Evolutionary conservation across 2,329 filamentous ascomycete species (phyloP).

Genomic region (Ascocoryne sarcoides): DNA sequence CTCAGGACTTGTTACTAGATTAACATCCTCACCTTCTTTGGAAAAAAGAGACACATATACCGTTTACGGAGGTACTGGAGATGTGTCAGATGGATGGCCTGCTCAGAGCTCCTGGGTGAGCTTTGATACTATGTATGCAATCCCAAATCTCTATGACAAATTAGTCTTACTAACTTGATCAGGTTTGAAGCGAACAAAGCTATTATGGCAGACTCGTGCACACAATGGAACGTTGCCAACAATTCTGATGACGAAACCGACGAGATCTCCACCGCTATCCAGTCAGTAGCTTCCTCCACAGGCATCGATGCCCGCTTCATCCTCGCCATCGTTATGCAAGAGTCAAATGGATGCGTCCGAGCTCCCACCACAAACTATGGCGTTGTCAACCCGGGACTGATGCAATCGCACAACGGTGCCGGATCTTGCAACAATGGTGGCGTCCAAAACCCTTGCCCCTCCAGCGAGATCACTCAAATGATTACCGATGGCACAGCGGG

Average conservation of each 20-base stretch:
- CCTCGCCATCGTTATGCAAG: slow-evolving; percentile 29
- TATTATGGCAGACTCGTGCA: neutral
- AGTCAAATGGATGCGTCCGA: slow-evolving; percentile 23
- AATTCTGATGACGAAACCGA: slow-evolving; percentile 7
- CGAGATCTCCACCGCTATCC: slow-evolving; percentile 9
- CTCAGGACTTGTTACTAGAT: too few species aligned
- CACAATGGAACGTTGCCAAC: neutral
- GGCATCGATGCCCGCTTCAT: slow-evolving; percentile 27
- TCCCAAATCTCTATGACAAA: too few species aligned
- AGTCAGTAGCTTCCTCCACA: slow-evolving; percentile 6
- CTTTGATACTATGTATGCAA: neutral
- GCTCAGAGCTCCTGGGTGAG: neutral
- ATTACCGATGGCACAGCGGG: slow-evolving; percentile 25
- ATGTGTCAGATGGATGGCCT: neutral
- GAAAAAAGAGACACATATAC: too few species aligned
- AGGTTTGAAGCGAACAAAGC: too few species aligned
- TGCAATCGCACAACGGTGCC: too few species aligned
- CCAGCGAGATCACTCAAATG: slow-evolving; percentile 28
- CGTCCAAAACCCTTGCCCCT: too few species aligned
- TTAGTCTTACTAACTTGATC: too few species aligned
- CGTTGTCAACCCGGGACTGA: slow-evolving; percentile 15
- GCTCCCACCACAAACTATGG: slow-evolving; percentile 9
- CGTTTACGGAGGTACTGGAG: neutral
- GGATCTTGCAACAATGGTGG: too few species aligned
- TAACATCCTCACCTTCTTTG: too few species aligned